A percentile compares a stretch with the other conserved stretches of the same genome.
These are phyloP conservation scores for Coix lacrymajobi DNA, from an alignment of 176 grass and related monocot species.

Conservation along the genomic window DNA sequence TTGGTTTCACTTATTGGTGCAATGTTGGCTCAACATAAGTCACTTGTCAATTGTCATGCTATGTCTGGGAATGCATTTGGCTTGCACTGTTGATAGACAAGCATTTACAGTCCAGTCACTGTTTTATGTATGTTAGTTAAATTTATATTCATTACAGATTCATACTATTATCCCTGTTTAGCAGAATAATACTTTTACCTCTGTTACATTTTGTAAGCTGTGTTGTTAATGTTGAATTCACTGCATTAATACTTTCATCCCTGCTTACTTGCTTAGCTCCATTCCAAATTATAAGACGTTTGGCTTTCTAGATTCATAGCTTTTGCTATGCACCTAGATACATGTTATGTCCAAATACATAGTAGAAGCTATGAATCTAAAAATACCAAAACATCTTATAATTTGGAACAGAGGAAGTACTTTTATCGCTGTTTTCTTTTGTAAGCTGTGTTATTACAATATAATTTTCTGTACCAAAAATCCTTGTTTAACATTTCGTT, in stretches of 20 bases:
- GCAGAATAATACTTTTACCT: background rate
- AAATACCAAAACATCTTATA: no score
- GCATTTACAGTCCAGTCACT: background rate
- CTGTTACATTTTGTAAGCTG: slow-evolving; percentile 1
- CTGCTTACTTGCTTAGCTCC: no score
- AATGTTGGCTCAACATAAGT: background rate
- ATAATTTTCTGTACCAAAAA: background rate
- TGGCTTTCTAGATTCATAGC: no score
- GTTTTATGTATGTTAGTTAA: background rate
- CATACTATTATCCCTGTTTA: slow-evolving; percentile 8
- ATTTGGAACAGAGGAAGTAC: no score
- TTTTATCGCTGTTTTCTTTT: background rate
- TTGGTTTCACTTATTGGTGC: background rate
- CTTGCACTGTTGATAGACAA: background rate
- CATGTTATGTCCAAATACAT: no score
- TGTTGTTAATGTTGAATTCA: background rate
- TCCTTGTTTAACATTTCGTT: background rate
- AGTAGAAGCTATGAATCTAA: no score
- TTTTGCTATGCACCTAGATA: no score
- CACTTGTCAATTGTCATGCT: background rate
- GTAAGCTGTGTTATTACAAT: background rate
- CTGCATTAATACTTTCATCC: background rate
- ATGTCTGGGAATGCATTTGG: background rate
- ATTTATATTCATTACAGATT: background rate
- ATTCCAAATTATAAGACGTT: no score